phyloP scores from a whole-genome alignment of 2,329 filamentous ascomycete genomes.

The Neobulgaria alba region DNA sequence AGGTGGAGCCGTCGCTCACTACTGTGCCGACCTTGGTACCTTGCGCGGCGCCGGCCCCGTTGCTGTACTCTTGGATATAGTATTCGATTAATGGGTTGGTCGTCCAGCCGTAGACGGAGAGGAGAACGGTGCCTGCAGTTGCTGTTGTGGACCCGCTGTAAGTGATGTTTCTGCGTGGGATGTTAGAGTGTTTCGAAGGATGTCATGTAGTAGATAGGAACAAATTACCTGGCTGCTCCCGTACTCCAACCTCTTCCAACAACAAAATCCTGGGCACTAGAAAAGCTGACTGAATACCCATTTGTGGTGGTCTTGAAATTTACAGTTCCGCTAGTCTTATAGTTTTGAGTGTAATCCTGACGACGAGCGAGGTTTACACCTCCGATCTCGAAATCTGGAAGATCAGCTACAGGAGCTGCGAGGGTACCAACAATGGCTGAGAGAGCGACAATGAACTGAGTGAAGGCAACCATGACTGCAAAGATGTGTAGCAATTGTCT shows the following conservation, averaged over 20 bases:
- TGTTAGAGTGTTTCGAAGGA: too few relatives aligned
- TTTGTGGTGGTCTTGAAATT: conserved; percentile 4
- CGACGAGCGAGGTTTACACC: conserved; percentile 1
- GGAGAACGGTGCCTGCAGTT: conserved; percentile 35
- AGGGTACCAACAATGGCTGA: not conserved
- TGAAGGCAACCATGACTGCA: not conserved
- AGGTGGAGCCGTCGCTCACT: conserved; percentile 41
- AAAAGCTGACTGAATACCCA: conserved; percentile 4
- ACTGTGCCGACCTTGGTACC: conserved; percentile 42
- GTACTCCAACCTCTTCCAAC: conserved; percentile 14
- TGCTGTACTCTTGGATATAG: conserved; percentile 47
- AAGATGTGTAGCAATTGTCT: too few relatives aligned
- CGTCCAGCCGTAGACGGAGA: conserved; percentile 51
- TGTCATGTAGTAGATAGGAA: too few relatives aligned
- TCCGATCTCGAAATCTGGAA: conserved; percentile 6
- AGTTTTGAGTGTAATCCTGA: conserved; percentile 12
- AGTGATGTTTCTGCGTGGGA: too few relatives aligned
- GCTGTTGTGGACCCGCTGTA: conserved; percentile 32
- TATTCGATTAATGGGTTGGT: conserved; percentile 46
- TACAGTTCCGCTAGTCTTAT: conserved; percentile 11
- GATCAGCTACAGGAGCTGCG: conserved; percentile 1
- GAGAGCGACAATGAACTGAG: not conserved
- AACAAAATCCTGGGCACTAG: conserved; percentile 13
- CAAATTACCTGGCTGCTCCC: conserved; percentile 7
- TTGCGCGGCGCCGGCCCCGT: conserved; percentile 39